A percentile compares a stretch with the other conserved stretches of the same genome.
Evolutionary conservation across 306 rosid genomes (phyloP).

Genomic region (Ammopiptanthus mongolicus): DNA sequence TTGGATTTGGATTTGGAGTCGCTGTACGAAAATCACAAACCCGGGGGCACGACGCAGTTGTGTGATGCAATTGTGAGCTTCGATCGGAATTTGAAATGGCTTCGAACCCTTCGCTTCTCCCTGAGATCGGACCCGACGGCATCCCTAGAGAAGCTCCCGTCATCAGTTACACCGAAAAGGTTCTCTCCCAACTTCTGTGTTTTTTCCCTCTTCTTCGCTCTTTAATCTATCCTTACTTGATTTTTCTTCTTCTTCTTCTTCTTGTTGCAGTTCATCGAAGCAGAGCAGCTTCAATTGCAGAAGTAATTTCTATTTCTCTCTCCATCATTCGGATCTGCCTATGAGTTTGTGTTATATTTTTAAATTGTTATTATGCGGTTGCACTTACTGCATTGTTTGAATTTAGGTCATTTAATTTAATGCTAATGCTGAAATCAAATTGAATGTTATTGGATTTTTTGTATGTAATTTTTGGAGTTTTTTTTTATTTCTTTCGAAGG

Average conservation of each 20-base stretch:
- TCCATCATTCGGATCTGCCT: constrained; percentile 16
- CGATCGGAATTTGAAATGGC: constrained; percentile 43
- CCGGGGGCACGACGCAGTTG: background rate
- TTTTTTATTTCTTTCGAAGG: background rate
- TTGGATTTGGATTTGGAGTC: background rate
- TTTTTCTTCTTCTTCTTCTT: background rate
- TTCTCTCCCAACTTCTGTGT: constrained; percentile 12
- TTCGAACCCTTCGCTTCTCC: constrained; percentile 50
- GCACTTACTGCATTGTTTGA: background rate
- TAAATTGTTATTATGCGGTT: background rate
- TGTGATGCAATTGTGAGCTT: background rate
- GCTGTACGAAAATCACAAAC: too few relatives aligned
- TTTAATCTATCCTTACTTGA: background rate
- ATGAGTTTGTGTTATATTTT: background rate
- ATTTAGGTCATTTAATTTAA: background rate
- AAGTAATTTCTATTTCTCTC: constrained; percentile 47
- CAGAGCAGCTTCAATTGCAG: constrained; percentile 67
- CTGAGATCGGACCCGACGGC: constrained; percentile 94
- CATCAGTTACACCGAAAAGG: constrained; percentile 89
- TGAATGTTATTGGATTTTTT: background rate
- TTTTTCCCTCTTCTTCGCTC: background rate
- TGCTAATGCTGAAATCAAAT: background rate
- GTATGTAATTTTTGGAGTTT: constrained; percentile 2
- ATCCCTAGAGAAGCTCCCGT: constrained; percentile 69
- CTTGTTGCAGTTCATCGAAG: constrained; percentile 67